Conservation (phyloP, 768 basidiomycete species). For the Tylopilus sp. region DNA sequence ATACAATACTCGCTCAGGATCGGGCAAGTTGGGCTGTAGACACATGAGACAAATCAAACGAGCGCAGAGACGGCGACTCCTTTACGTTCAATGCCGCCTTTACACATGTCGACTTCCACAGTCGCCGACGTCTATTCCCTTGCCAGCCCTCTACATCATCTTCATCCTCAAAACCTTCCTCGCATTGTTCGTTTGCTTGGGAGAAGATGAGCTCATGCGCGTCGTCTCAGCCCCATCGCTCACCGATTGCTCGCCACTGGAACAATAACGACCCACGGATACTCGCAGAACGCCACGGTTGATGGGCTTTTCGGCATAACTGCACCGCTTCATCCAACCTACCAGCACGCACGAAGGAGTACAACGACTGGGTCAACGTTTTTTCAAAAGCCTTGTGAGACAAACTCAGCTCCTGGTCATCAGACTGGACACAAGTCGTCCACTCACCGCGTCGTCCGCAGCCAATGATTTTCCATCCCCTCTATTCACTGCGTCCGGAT, state of each 20-base stretch:
- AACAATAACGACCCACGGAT: slow-evolving; percentile 82
- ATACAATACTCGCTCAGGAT: slow-evolving; percentile 81
- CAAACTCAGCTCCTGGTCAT: neutral
- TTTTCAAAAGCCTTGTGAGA: slow-evolving; percentile 73
- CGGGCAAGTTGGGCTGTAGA: slow-evolving; percentile 51
- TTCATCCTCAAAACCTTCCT: slow-evolving; percentile 44
- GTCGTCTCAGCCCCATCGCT: slow-evolving; percentile 19
- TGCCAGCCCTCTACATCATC: slow-evolving; percentile 48
- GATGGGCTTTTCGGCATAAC: slow-evolving; percentile 75
- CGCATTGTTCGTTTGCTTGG: slow-evolving; percentile 47
- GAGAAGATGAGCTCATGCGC: slow-evolving; percentile 33
- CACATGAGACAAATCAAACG: slow-evolving; percentile 4
- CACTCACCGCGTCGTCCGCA: slow-evolving; percentile 73
- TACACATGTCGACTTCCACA: slow-evolving; percentile 89
- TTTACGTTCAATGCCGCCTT: slow-evolving; percentile 74
- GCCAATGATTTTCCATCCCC: slow-evolving; percentile 59
- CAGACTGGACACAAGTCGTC: neutral
- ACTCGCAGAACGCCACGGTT: slow-evolving; percentile 90
- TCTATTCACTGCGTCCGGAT: slow-evolving; percentile 74
- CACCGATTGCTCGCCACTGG: slow-evolving; percentile 70
- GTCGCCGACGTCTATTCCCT: slow-evolving; percentile 71
- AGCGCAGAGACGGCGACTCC: neutral
- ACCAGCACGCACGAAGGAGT: slow-evolving; percentile 82
- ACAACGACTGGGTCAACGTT: slow-evolving; percentile 70
- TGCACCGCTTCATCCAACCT: slow-evolving; percentile 80